Evolutionary conservation across 495 filamentous ascomycete genomes (phyloP), one percentile per base, ranked within the genome.

Genomic region (Aspergillus campestris): DNA sequence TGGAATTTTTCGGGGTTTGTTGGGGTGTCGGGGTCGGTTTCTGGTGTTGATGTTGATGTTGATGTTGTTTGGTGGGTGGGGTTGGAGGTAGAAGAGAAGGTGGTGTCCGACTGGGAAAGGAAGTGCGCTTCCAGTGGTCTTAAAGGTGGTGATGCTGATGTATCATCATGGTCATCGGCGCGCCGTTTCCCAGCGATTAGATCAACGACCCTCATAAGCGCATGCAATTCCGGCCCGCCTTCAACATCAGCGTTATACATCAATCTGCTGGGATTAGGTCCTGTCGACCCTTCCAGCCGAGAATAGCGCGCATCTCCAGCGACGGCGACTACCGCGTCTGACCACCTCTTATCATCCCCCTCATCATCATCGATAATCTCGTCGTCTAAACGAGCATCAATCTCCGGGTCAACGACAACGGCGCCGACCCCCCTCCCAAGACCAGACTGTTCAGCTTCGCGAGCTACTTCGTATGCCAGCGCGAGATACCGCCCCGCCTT

Each of bases 201-300:
- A 47, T 81, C 89, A 47, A 92, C 84, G n/a, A 81, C 88, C 40
- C 94, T 75, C 75, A 96, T 81, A 9, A 86, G 75, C 6, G 87
- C 79, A 57, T 98, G 92, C 11, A 82, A 78, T 71, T 89, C 83
- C 1, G 81, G 77, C 45, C 92, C 89, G 34, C 86, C 87, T 30
- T 63, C 67, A 8, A 54, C 15, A 36, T 71, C 64, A 0, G 62
- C 36, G 10, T 65, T 44, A 36, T 67, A 72, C 7, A 35, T 51
- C 6, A 50, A 14, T 35, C 48, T 51, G 3, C 49, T 59, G 0
- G 66, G 62, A 40, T 67, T 66, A 1, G 65, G 66, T 0, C 53
- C 52, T 1, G 32, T 15, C 2, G 47, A 56, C 28, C 64, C 72
- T 14, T 69, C 69, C 13, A 67, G 59, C 24, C 77, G 71, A 34